Evolutionary conservation across 768 basidiomycete species (phyloP).

Genomic region (Lactarius quietus): DNA sequence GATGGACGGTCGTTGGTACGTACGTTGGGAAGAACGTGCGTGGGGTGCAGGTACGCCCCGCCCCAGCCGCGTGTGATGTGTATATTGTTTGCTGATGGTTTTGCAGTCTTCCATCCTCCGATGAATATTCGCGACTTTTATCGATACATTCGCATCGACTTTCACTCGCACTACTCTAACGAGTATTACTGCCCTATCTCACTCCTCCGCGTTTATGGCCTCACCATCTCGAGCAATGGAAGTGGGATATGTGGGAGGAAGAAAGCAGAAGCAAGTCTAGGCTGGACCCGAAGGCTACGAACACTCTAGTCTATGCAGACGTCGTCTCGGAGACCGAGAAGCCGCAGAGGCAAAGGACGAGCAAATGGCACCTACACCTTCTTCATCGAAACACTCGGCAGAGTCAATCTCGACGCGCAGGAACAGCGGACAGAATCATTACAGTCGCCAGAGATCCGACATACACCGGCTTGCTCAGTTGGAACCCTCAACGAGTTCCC

Average conservation of each 20-base stretch:
- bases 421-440: neutral
- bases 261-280: slow-evolving; percentile 60
- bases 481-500: slow-evolving; percentile 5
- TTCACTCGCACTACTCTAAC: slow-evolving; percentile 87
- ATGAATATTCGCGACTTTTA: slow-evolving; percentile 79
- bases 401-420: neutral
- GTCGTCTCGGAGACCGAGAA: slow-evolving; percentile 25
- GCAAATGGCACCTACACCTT: neutral
- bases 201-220: slow-evolving; percentile 88
- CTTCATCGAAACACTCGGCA: neutral
- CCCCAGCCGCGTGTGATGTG: neutral
- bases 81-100: neutral
- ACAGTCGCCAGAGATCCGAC: slow-evolving; percentile 12
- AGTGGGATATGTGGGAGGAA: slow-evolving; percentile 81
- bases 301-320: slow-evolving; percentile 29
- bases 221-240: slow-evolving; percentile 97
- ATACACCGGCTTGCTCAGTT: slow-evolving; percentile 16
- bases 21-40: slow-evolving; percentile 86
- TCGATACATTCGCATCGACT: slow-evolving; percentile 91
- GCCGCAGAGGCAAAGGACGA: slow-evolving; percentile 12
- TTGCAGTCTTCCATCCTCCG: slow-evolving; percentile 74
- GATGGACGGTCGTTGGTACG: slow-evolving; percentile 67
- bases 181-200: slow-evolving; percentile 97
- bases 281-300: slow-evolving; percentile 32
- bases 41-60: slow-evolving; percentile 73